Evolutionary conservation across 2,329 filamentous ascomycete species (phyloP), one percentile per base, ranked within the genome.

Genomic region (Zymoseptoria brevis): DNA sequence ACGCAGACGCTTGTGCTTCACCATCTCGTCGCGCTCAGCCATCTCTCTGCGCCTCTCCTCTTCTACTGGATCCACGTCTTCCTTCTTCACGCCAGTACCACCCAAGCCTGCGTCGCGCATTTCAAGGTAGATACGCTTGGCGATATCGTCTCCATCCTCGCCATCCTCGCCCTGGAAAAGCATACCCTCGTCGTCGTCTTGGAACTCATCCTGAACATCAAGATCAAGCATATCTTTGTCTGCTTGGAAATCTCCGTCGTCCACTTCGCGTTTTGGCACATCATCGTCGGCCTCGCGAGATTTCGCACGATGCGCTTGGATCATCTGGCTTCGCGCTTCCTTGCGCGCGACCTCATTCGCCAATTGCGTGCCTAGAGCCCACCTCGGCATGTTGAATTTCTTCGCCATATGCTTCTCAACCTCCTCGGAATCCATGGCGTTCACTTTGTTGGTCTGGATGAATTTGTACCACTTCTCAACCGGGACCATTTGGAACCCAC

Each of bases 401-500:
- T 89, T 88, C 60, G 82, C 85, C 87, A 96, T 90, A 58, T 86
- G 80, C 57, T 87, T 87, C 72, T 97, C 92, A 0, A 89, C 90
- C 71, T 96, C 87, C 62, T 96, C 92, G 9, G 92, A 85, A 0
- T 85, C 87, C 73, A 92, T 83, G 0, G 85, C 82, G 57, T 90
- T 88, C 64, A 75, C 71, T 72, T 69, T 67, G 55, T 68, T 68
- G 1, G 93, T 93, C 50, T 87, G 81, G 3, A 83, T 86, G 71
- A 96, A 95, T 58, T 85, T 88, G 76, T 99, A 99, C 87, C 89
- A 96, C 70, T 96, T 96, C 75, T 99, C 93, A 19, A 97, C 76
- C 0, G 95, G 95, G 2, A 96, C 81, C 85, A 97, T 89, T 60
- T 87, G 86, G 71, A 96, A 94, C 11, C 67, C 84, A 1, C 80